Percentiles rank a stretch among this genome's conserved stretches.
These are phyloP conservation scores for Salvia splendens DNA, from an alignment of 257 asterid species.

Conservation along the genomic window DNA sequence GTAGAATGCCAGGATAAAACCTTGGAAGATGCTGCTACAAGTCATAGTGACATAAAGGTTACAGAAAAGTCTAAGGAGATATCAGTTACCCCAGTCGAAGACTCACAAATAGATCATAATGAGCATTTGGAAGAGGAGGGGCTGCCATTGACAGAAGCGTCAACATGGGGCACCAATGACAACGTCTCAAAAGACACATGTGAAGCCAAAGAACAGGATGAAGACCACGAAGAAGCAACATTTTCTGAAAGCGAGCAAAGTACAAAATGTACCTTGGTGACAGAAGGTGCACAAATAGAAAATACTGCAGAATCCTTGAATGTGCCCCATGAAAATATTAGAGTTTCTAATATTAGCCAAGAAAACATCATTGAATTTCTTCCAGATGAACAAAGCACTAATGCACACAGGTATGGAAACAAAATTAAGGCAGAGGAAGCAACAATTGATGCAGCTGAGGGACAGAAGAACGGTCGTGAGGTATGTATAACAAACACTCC, in stretches of 20 bases:
- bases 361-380: slow-evolving; percentile 12
- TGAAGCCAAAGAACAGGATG: neutral
- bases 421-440: slow-evolving; percentile 22
- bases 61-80: slow-evolving; percentile 26
- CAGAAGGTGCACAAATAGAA: neutral
- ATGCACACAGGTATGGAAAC: slow-evolving; percentile 13
- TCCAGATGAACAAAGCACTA: slow-evolving; percentile 29
- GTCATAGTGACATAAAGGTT: neutral
- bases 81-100: slow-evolving; percentile 24
- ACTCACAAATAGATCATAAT: slow-evolving; percentile 16
- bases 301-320: slow-evolving; percentile 38
- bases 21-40: slow-evolving; percentile 1
- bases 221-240: neutral
- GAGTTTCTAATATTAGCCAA: slow-evolving; percentile 30
- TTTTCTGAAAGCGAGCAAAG: neutral
- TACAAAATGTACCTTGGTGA: neutral
- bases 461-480: slow-evolving; percentile 28
- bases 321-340: slow-evolving; percentile 29
- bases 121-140: slow-evolving; percentile 21
- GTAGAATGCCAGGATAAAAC: slow-evolving; percentile 11
- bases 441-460: slow-evolving; percentile 25
- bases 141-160: neutral
- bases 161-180: neutral
- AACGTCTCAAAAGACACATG: neutral
- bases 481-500: slow-evolving; percentile 27